phyloP scores from a whole-genome alignment of 2,329 filamentous ascomycete genomes.

The Pseudovirgaria hyperparasitica region DNA sequence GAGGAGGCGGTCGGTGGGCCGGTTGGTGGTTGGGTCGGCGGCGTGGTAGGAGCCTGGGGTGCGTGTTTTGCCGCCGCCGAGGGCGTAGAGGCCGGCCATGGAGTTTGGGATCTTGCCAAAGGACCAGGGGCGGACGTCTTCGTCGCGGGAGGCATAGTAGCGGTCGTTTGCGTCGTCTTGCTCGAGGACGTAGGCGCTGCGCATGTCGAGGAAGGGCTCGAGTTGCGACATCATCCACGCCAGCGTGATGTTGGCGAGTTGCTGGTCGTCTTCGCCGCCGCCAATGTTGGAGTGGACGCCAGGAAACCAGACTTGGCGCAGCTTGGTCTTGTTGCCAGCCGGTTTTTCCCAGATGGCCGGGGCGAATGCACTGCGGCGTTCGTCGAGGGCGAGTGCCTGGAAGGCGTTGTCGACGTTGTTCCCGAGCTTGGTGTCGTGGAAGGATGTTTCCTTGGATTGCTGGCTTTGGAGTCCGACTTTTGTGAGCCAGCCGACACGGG shows the following conservation, averaged over 20 bases:
- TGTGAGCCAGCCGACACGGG: constrained; percentile 29
- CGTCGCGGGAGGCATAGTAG: constrained; percentile 29
- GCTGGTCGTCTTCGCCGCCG: constrained; percentile 31
- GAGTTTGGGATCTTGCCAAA: constrained; percentile 32
- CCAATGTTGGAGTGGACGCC: constrained; percentile 41
- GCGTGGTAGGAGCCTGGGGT: constrained; percentile 35
- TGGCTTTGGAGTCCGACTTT: constrained; percentile 21
- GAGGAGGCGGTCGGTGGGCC: constrained; percentile 29
- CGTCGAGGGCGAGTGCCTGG: constrained; percentile 43
- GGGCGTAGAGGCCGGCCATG: constrained; percentile 31
- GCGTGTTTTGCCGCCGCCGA: constrained; percentile 31
- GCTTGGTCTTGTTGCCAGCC: constrained; percentile 27
- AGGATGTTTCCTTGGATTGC: constrained; percentile 26
- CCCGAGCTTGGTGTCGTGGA: constrained; percentile 34
- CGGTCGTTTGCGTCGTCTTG: constrained; percentile 32
- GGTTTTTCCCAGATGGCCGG: constrained; percentile 42
- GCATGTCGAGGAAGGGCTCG: constrained; percentile 33
- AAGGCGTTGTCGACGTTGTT: constrained; percentile 40
- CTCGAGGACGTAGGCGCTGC: constrained; percentile 34
- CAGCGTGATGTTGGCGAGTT: constrained; percentile 38
- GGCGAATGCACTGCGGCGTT: constrained; percentile 36
- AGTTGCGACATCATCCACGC: constrained; percentile 47
- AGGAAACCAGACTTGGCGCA: constrained; percentile 45
- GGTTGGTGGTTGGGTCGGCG: constrained; percentile 31
- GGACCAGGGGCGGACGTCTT: constrained; percentile 33